Base-by-base conservation (phyloP, 1,284 basidiomycete genomes). In the Pulchroboletus neoregius region DNA sequence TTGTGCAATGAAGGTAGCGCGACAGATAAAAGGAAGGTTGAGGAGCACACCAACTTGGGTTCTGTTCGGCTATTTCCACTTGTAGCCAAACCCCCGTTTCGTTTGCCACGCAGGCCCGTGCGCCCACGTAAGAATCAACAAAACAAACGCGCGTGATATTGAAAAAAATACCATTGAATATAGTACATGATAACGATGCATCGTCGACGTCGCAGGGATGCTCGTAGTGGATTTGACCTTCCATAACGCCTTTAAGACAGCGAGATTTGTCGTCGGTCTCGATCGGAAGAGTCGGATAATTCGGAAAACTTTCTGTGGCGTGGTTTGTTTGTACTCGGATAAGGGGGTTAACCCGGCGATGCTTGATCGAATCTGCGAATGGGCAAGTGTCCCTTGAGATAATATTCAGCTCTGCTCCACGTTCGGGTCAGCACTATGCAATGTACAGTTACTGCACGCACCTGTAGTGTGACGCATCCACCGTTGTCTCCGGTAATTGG, bases 21-120 rank as follows among this genome's bases (percentile, higher is more conserved):
- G 51, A 67, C 60, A 60, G 63, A 65, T 68, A 65, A 68, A 64
- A 66, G 65, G 63, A 61, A 65, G 63, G 66, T 67, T 65, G 66
- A 68, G 63, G 66, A 67, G 58, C 60, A 65, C 62, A 57, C 66
- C 63, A 68, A 65, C 61, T 61, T 60, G 58, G 63, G 66, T 65
- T 67, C 60, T 62, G 63, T 56, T 68, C 63, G 67, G 63, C 63
- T 67, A 68, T 65, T 65, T 65, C 63, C 63, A 68, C 52, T 54
- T 64, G 62, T 47, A 66, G 66, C 65, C 63, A 66, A 62, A 53
- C 24, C 61, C 62, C 62, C 64, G 49, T 66, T 66, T 63, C 61
- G 56, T 66, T 65, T 68, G 63, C 63, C 63, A 65, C 63, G 63
- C 64, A 65, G 63, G 67, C 63, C 63, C 67, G 63, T 65, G 63